These are phyloP conservation scores for Claviceps sp. DNA, from an alignment of 2,329 filamentous ascomycete species.

Conservation along the genomic window DNA sequence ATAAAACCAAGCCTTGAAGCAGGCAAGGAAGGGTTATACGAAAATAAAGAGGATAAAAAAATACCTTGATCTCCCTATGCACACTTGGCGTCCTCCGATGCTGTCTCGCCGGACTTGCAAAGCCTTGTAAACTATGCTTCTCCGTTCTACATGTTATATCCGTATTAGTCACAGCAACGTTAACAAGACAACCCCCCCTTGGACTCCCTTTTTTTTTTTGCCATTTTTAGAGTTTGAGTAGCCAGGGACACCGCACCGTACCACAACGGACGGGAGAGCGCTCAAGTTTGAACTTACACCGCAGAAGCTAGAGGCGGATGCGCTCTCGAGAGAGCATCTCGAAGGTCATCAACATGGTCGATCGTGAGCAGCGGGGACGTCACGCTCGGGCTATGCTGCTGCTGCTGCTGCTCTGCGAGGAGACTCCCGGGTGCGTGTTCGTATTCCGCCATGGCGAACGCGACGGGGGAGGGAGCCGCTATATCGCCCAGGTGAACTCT, in stretches of 20 bases:
- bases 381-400: neutral
- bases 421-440: neutral
- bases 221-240: too few species aligned
- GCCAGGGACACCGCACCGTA: too few species aligned
- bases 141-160: constrained; percentile 24
- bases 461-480: neutral
- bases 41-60: neutral
- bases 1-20: too few species aligned
- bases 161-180: neutral
- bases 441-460: neutral
- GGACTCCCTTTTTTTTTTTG: too few species aligned
- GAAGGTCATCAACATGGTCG: constrained; percentile 12
- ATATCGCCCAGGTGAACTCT: too few species aligned
- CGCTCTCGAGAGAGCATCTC: constrained; percentile 7
- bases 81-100: constrained; percentile 44
- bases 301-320: constrained; percentile 18
- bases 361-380: constrained; percentile 19
- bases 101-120: constrained; percentile 42
- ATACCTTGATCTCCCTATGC: constrained; percentile 44
- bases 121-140: constrained; percentile 25
- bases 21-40: too few species aligned
- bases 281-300: constrained; percentile 23
- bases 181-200: neutral
- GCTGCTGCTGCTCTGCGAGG: too few species aligned
- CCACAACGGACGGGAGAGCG: neutral